Conservation (phyloP, 1,139 yeast species). For the Oligophagozyma castellii region DNA sequence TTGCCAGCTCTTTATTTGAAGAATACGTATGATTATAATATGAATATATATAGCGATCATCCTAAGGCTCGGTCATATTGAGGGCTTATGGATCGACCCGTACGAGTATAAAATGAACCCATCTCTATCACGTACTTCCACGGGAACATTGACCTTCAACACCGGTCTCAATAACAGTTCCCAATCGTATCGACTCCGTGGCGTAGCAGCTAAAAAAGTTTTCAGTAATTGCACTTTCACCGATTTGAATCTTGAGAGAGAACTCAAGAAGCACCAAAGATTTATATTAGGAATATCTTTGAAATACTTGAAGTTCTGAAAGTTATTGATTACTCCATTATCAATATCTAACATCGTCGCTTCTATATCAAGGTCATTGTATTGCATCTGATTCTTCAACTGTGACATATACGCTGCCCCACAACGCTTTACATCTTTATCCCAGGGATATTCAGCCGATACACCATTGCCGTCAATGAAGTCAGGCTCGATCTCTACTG, state of each 20-base stretch:
- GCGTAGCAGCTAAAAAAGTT: conserved; percentile 26
- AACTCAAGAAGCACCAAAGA: conserved; percentile 23
- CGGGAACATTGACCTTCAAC: conserved; percentile 23
- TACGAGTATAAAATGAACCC: conserved; percentile 26
- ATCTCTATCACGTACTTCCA: conserved; percentile 26
- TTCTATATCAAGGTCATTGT: conserved; percentile 4
- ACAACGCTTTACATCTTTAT: conserved; percentile 11
- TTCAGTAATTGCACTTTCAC: conserved; percentile 26
- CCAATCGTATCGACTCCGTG: conserved; percentile 27
- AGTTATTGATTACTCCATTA: conserved; percentile 15
- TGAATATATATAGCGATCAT: too few relatives aligned
- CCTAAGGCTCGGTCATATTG: too few relatives aligned
- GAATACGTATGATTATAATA: conserved; percentile 1
- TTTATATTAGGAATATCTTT: conserved; percentile 23
- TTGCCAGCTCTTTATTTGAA: not conserved
- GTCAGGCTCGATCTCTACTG: conserved; percentile 1
- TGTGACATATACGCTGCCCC: conserved; percentile 6
- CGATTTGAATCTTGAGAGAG: conserved; percentile 19
- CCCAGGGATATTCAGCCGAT: conserved; percentile 14
- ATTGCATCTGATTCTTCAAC: conserved; percentile 2
- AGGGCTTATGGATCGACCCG: conserved; percentile 9
- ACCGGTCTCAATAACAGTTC: conserved; percentile 24
- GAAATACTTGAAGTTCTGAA: conserved; percentile 14
- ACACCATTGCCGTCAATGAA: conserved; percentile 2
- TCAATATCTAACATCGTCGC: conserved; percentile 8